Base-by-base conservation (phyloP, 2,329 filamentous ascomycete species). In the Dichotomopilus funicola region DNA sequence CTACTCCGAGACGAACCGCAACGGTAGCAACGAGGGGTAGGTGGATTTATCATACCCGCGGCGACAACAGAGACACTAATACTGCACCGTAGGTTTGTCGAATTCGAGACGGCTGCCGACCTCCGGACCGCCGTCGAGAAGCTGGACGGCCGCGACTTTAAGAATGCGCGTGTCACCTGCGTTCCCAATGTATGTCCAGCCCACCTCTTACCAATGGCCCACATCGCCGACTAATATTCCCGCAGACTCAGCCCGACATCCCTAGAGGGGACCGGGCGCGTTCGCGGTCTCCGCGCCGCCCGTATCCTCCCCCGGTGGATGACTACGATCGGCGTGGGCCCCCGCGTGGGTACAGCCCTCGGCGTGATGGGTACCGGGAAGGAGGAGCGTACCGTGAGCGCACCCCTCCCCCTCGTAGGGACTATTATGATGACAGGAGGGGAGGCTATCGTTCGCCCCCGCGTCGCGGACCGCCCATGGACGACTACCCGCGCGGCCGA, bases 1-100 rank as follows among this genome's bases (percentile, higher is more conserved):
- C 68, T 99, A 96, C 73, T 96, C 91, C 63, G 94, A 99, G 76
- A 95, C 95, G 59, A 87, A 86, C 66, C 91, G 92, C 67, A 91
- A 95, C 70, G 88, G 87, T 63, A 90, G 95, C 71, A 90, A 91
- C 63, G 89, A 88, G 82, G 92, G 92, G 91, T 96, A 74, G 74
- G 87, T 78, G 19, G 19, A 27, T 27, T 27, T 27, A 5, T 38
- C 9, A 13, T 11, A 10, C 40, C 40, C 40, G 11, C 10, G 11
- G 40, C 40, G 10, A n/a, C 6, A 3, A 12, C 13, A 11, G 5
- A 13, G 40, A 31, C 3, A 37, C 13, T 37, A 6, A 12, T 27
- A 51, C 61, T 62, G 53, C 64, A 53, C 27, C 53, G 55, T 69
- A 96, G 92, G 67, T 97, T 96, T 71, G 92, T 99, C 69, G 94